Evolutionary conservation across 345 rosid genomes (phyloP), one percentile per base, ranked within the genome.

Genomic region (Salix dunnii): DNA sequence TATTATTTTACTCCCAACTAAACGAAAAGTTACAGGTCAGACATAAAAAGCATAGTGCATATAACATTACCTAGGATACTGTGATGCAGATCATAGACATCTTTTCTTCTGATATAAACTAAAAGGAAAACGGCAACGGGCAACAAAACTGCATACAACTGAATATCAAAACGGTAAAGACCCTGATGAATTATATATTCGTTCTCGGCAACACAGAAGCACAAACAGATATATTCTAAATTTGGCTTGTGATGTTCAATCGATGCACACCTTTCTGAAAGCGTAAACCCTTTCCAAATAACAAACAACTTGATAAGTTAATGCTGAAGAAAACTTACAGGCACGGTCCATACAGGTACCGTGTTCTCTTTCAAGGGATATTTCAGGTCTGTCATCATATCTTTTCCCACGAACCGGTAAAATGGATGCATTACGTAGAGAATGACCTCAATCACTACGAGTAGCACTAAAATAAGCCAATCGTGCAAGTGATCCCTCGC

Each of bases 61-160:
- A n/a, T 4, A 27, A 1, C 63, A 43, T 72, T 73, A 88, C 98
- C 98, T 77, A 94, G 84, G 60, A 89, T 79, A 77, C 87, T 84
- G 63, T 94, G 92, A 75, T 94, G 98, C 23, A 94, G 89, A 88
- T 94, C 98, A 79, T 87, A 92, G 5, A 92, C 91, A 67, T 86
- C 85, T 74, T 80, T 86, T 74, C 92, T 85, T 69, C 89, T 80
- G 2, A 75, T 13, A 76, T 94, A 94, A 77, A 88, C n/a, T 68
- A 85, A 68, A 33, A 85, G 40, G 75, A 89, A 89, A 7, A 93
- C 72, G 1, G 53, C 51, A 82, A 91, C 82, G 0, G 98, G 98
- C 77, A 94, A 74, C 43, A 94, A 72, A 27, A 90, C 84, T 0
- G 97, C 85, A 81, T 90, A 90, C 0, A 81, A 7, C 79, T 90